Conservation (phyloP, 768 basidiomycete genomes). For the Tylopilus vinaceipallidus region DNA sequence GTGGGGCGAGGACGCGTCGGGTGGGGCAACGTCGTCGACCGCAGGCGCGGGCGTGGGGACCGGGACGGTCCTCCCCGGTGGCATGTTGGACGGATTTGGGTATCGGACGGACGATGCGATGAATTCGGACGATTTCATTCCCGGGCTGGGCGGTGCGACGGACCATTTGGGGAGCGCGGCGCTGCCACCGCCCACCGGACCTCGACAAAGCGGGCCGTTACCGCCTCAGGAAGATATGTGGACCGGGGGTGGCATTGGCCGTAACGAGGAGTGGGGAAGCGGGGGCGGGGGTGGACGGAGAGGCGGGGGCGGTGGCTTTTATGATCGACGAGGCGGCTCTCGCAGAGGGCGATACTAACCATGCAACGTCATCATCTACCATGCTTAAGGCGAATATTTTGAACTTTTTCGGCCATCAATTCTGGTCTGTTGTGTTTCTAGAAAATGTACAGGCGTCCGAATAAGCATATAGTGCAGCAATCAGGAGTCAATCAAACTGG, state of each 20-base stretch:
- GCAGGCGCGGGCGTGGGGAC: background rate
- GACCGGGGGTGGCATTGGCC: slow-evolving; percentile 31
- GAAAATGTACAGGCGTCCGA: no score
- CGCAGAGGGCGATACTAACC: slow-evolving; percentile 29
- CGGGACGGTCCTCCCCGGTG: slow-evolving; percentile 20
- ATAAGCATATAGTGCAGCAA: no score
- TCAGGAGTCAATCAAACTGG: no score
- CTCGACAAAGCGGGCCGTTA: slow-evolving; percentile 36
- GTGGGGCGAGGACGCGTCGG: slow-evolving; percentile 42
- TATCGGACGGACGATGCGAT: slow-evolving; percentile 26
- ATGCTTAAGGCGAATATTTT: no score
- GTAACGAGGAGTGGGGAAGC: slow-evolving; percentile 39
- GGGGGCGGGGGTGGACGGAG: slow-evolving; percentile 30
- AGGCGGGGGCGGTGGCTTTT: slow-evolving; percentile 35
- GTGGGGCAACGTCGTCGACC: background rate
- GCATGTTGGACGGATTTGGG: slow-evolving; percentile 19
- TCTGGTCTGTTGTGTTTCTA: no score
- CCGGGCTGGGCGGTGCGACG: slow-evolving; percentile 56
- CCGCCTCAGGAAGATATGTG: slow-evolving; percentile 55
- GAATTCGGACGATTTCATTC: slow-evolving; percentile 58
- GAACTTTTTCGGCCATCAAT: no score
- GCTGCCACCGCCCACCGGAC: slow-evolving; percentile 26
- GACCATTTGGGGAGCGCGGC: slow-evolving; percentile 22
- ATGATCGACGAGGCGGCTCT: slow-evolving; percentile 24
- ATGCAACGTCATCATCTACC: no score